phyloP scores from a whole-genome alignment of 2,329 filamentous ascomycete species.

The Arthroderma sp. region DNA sequence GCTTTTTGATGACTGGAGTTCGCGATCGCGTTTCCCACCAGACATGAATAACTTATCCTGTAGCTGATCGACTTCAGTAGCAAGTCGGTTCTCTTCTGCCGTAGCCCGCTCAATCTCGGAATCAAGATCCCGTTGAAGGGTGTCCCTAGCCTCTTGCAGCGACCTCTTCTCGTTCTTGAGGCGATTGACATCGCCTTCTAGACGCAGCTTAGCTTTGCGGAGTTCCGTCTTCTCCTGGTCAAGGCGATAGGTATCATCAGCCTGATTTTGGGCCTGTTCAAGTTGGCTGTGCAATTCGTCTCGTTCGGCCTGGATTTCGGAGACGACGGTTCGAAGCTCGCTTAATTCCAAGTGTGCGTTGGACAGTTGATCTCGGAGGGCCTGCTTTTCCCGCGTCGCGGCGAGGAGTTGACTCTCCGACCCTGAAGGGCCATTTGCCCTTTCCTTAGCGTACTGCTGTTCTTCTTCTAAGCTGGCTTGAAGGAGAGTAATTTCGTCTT shows the following conservation, averaged over 20 bases:
- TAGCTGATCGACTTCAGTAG: slow-evolving; percentile 36
- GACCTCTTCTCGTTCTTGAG: slow-evolving; percentile 51
- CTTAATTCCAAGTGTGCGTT: slow-evolving; percentile 48
- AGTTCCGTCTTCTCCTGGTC: slow-evolving; percentile 59
- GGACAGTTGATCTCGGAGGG: slow-evolving; percentile 50
- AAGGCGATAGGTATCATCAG: slow-evolving; percentile 45
- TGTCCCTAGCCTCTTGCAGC: slow-evolving; percentile 43
- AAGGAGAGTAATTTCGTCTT: slow-evolving; percentile 65
- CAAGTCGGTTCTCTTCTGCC: slow-evolving; percentile 50
- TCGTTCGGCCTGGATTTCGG: slow-evolving; percentile 50
- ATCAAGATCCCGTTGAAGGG: slow-evolving; percentile 51
- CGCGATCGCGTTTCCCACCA: slow-evolving; percentile 33
- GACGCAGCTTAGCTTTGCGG: slow-evolving; percentile 52
- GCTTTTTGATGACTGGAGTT: slow-evolving; percentile 41
- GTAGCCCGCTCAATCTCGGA: slow-evolving; percentile 53
- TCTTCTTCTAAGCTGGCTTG: slow-evolving; percentile 54
- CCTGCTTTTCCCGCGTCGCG: slow-evolving; percentile 47
- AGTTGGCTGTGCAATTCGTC: slow-evolving; percentile 54
- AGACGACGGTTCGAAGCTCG: slow-evolving; percentile 42
- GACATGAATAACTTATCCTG: slow-evolving; percentile 36
- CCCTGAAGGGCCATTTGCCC: slow-evolving; percentile 47
- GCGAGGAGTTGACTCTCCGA: slow-evolving; percentile 45
- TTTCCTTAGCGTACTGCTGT: slow-evolving; percentile 45
- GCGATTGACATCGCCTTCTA: slow-evolving; percentile 54
- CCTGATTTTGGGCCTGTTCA: slow-evolving; percentile 41